Evolutionary conservation across 2,329 filamentous ascomycete genomes (phyloP), one percentile per base, ranked within the genome.

Genomic region (Monilinia laxa): DNA sequence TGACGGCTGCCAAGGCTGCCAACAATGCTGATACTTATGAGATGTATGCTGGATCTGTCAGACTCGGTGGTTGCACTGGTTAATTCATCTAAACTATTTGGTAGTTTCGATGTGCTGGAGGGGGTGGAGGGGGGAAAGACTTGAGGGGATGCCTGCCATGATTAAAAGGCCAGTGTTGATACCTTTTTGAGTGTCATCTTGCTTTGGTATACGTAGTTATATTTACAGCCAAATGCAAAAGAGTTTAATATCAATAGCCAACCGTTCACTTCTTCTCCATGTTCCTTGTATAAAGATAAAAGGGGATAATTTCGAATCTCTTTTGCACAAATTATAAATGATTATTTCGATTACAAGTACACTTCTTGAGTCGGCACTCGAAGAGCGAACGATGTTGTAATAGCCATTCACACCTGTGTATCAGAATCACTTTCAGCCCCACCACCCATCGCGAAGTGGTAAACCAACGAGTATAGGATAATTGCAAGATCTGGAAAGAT

Each of bases 21-120:
- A 64, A 51, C 3, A 73, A 73, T 65, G 71, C 71, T 7, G 71
- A 73, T 66, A 73, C 71, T 2, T 73, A 72, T 67, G 70, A 72
- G 70, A 72, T 72, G 71, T 73, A 72, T 65, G 70, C 70, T 42
- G 68, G 65, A 47, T 70, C 68, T 66, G 71, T 73, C 6, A 70
- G 70, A 64, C 66, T 73, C 31, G 70, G 70, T 62, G 71, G 71
- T 16, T 72, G 70, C 54, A 69, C 62, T 64, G 49, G 51, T 45
- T 64, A 64, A 47, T 31, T 56, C 1, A 3, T 20, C 12, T 23
- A 11, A 11, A n/a, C 10, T 1, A 10, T 20, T 55, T 35, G 2
- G n/a, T 35, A 16, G 38, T n/a, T 11, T 56, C 11, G 4, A 9
- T 38, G 20, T 60, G 2, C 38, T 16, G 31, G n/a, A 9, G 14